Base-by-base conservation (phyloP, 2,329 filamentous ascomycete genomes). In the Periconia digitata region DNA sequence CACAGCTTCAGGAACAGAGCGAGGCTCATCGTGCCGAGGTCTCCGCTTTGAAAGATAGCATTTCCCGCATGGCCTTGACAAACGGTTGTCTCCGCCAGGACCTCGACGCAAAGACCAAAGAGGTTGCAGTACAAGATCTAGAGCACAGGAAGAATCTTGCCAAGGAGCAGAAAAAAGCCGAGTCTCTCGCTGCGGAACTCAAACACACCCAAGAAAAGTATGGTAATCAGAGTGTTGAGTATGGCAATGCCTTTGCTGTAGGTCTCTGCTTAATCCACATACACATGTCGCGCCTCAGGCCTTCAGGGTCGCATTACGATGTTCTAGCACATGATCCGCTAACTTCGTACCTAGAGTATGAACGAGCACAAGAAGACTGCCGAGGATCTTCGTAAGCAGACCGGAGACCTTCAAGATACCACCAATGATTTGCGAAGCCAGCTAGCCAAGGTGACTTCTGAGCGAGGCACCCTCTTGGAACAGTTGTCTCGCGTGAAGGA, bases 1-100 rank as follows among this genome's bases (percentile, higher is more conserved):
- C 36, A 2, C 63, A 64, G 47, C 46, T 69, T 7, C 50, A 61
- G 29, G 51, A 10, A 32, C 3, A 13, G 27, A 32, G n/a, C 4
- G 27, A 10, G 3, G 12, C 27, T 12, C 27, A 32, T 15, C 10
- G 10, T 10, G 8, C 12, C 10, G 27, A 65, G 20, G 27, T 62
- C 12, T 50, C 49, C 2, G 54, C 55, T 8, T 49, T 66, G 8
- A 50, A 60, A 16, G 64, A 64, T 44, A 56, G 54, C 4, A 38
- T 58, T 3, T 64, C 65, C 15, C 60, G 64, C 16, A 52, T 69
- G 10, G 61, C 53, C 2, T 55, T 70, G 2, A 62, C 66, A 37
- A 64, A 64, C 22, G 63, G 62, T 34, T 54, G 63, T 22, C 54
- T 68, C 15, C 54, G 50, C 15, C 54, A 49, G 6, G 65, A 69